phyloP scores from a whole-genome alignment of 1,284 basidiomycete genomes.

The Boletus sp. region DNA sequence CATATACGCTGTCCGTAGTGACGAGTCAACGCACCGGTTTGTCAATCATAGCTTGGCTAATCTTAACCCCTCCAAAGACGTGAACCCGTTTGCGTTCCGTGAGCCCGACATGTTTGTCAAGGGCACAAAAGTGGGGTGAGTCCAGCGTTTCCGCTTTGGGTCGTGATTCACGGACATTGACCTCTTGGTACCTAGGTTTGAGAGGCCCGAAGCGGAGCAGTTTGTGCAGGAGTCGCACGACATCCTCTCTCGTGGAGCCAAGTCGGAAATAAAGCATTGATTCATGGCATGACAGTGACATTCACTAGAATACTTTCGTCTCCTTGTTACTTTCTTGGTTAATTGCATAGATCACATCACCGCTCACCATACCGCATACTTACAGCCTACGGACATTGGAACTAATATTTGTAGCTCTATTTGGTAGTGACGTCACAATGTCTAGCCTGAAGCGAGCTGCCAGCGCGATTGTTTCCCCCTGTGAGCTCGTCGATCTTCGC shows the following conservation, averaged over 20 bases:
- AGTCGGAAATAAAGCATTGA: conserved; percentile 37
- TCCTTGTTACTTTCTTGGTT: no score
- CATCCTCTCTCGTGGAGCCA: conserved; percentile 41
- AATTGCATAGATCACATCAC: conserved; percentile 25
- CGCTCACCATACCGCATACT: conserved; percentile 26
- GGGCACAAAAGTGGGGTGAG: conserved; percentile 72
- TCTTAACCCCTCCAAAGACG: conserved; percentile 73
- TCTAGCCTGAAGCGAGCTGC: conserved; percentile 11
- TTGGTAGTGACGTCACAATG: conserved; percentile 28
- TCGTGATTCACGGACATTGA: conserved; percentile 20
- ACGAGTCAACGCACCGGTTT: conserved; percentile 92
- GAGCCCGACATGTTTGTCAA: conserved; percentile 86
- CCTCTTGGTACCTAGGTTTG: conserved; percentile 55
- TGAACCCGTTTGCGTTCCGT: conserved; percentile 91
- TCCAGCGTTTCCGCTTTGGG: conserved; percentile 32
- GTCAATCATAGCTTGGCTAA: conserved; percentile 94
- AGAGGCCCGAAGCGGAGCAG: conserved; percentile 71
- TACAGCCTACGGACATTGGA: neutral
- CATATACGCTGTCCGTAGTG: conserved; percentile 88
- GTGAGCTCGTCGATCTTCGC: neutral
- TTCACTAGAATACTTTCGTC: conserved; percentile 6
- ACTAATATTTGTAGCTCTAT: neutral
- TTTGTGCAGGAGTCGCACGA: conserved; percentile 63
- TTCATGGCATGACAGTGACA: conserved; percentile 10
- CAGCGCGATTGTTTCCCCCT: neutral